Percentiles rank a stretch among this genome's conserved stretches.
Conservation (phyloP, 2,329 filamentous ascomycete species). For the Ceratocystis cubensis region DNA sequence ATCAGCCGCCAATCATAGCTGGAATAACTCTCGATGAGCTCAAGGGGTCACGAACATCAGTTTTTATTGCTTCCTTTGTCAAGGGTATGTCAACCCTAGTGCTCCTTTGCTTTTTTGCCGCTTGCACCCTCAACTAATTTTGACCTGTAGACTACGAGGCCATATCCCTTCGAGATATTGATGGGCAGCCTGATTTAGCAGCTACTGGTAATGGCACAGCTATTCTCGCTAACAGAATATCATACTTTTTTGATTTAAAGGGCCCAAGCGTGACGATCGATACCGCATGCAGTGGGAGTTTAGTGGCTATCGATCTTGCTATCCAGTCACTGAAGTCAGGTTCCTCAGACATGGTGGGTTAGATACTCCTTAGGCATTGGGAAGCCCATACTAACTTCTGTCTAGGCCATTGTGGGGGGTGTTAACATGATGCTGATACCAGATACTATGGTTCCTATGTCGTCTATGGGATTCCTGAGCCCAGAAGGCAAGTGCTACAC, state of each 20-base stretch:
- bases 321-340: constrained; percentile 34
- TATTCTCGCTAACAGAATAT: constrained; percentile 44
- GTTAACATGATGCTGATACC: constrained; percentile 42
- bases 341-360: constrained; percentile 27
- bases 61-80: constrained; percentile 41
- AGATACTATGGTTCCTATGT: constrained; percentile 45
- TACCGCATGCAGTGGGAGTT: constrained; percentile 45
- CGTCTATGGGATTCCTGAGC: constrained; percentile 40
- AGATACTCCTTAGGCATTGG: background rate
- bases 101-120: background rate
- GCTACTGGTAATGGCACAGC: constrained; percentile 42
- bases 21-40: constrained; percentile 35
- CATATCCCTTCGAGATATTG: constrained; percentile 37
- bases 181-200: constrained; percentile 39
- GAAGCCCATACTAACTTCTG: constrained; percentile 21
- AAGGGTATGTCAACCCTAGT: constrained; percentile 30
- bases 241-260: constrained; percentile 42
- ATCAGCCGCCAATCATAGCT: constrained; percentile 26
- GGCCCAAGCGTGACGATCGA: constrained; percentile 47
- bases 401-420: constrained; percentile 38
- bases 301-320: constrained; percentile 43
- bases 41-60: constrained; percentile 34
- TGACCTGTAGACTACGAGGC: constrained; percentile 36
- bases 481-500: constrained; percentile 40
- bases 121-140: background rate